Conservation (phyloP, 2,329 filamentous ascomycete species). For the Rutstroemia sp. region DNA sequence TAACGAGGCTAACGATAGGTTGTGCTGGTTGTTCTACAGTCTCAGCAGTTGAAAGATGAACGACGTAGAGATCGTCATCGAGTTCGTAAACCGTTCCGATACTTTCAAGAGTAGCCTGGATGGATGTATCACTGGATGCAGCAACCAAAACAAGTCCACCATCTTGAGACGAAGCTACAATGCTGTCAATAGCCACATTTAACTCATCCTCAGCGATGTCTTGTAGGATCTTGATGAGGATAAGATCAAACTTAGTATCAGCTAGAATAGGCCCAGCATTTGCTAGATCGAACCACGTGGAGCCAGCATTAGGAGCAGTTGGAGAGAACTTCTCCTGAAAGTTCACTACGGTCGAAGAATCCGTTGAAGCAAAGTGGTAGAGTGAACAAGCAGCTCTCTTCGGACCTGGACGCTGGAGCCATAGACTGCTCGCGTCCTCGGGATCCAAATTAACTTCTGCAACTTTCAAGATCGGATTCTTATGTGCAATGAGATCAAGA, state of each 20-base stretch:
- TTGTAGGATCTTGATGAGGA: neutral
- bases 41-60: neutral
- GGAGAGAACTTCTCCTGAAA: slow-evolving; percentile 5
- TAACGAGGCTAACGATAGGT: neutral
- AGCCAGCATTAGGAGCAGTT: neutral
- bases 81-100: neutral
- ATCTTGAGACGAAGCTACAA: neutral
- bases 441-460: slow-evolving; percentile 28
- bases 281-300: neutral
- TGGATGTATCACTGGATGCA: neutral
- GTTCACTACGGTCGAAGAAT: slow-evolving; percentile 2
- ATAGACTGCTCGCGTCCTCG: slow-evolving; percentile 21
- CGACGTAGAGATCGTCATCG: neutral
- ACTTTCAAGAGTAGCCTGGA: neutral
- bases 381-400: neutral
- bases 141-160: neutral
- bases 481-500: slow-evolving; percentile 32
- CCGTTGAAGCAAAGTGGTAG: slow-evolving; percentile 1
- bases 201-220: neutral
- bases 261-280: neutral
- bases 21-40: neutral
- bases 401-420: slow-evolving; percentile 17
- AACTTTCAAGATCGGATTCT: slow-evolving; percentile 29
- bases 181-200: neutral
- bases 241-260: neutral